Base-by-base conservation (phyloP, 345 rosid genomes). In the Nasturtium officinale region DNA sequence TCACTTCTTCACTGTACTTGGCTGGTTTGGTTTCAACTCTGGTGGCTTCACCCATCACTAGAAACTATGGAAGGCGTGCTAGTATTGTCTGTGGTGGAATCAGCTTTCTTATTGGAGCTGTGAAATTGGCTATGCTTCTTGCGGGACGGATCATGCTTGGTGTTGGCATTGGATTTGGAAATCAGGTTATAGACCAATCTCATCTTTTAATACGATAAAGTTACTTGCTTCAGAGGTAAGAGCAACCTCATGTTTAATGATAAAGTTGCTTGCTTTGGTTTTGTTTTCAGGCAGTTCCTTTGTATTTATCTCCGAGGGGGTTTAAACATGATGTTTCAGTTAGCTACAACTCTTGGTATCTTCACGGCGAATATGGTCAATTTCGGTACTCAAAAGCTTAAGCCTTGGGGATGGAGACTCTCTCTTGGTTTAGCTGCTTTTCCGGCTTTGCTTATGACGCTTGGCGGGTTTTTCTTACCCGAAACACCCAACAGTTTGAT, bases 351-450 rank as follows among this genome's bases (percentile, higher is more conserved):
- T 2, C 48, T 82, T 3, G 97, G 97, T 25, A 87, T 91, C 70
- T 95, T 95, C 59, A 84, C 89, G 0, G 99, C 99, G 0, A 95
- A 91, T 76, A 95, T 95, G 99, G 84, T 95, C 21, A 91, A 91
- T 56, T 95, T 52, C 15, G 93, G 97, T 65, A 95, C 97, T 3
- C 87, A 90, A 47, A 80, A 91, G 82, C 86, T 91, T 11, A 79
- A 69, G 13, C 89, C 95, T 2, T 91, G 90, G 96, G 97, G 99
- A 30, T 95, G 96, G 99, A 91, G 99, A 83, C 85, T 95, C 37
- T 95, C 99, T 42, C 85, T 95, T 0, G 99, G 99, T 26, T 75
- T 95, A 37, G 97, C 99, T 12, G 96, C 96, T 17, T 67, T 66
- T 18, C 99, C 97, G 0, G 97, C 99, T 35, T 3, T 79, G 2